phyloP scores from a whole-genome alignment of 306 rosid species.

The Quercus suber region DNA sequence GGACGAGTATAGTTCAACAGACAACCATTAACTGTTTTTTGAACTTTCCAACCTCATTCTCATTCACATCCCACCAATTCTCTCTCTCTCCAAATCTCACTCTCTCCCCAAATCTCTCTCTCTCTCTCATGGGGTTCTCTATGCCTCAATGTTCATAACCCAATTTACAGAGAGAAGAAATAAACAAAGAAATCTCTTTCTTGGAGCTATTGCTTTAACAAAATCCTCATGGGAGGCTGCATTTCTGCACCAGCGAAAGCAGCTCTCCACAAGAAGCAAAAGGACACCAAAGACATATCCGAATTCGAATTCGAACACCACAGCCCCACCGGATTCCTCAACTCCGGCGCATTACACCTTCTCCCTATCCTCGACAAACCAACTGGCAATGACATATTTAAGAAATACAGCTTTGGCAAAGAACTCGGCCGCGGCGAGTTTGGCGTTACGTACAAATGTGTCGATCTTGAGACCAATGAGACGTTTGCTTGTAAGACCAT shows the following conservation, averaged over 20 bases:
- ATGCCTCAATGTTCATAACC: neutral
- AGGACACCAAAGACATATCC: neutral
- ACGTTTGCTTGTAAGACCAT: conserved; percentile 72
- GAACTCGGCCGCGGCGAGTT: conserved; percentile 88
- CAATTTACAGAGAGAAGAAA: neutral
- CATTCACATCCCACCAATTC: conserved; percentile 5
- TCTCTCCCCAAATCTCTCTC: neutral
- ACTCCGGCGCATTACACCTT: conserved; percentile 8
- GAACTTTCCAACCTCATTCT: neutral
- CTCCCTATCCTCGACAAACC: conserved; percentile 43
- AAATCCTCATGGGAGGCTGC: conserved; percentile 86
- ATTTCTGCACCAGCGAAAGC: conserved; percentile 45
- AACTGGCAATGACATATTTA: conserved; percentile 39
- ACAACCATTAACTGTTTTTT: conserved; percentile 3
- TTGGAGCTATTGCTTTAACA: neutral
- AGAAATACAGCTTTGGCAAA: conserved; percentile 54
- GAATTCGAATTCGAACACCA: neutral
- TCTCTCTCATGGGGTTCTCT: neutral
- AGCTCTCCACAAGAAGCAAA: conserved; percentile 20
- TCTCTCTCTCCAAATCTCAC: conserved; percentile 36
- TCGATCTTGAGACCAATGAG: conserved; percentile 37
- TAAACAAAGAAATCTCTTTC: neutral
- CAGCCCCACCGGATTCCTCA: neutral
- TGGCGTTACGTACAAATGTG: conserved; percentile 64
- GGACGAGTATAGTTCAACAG: conserved; percentile 31